These are phyloP conservation scores for Emericellopsis cladophorae DNA, from an alignment of 2,329 filamentous ascomycete species.

Conservation along the genomic window DNA sequence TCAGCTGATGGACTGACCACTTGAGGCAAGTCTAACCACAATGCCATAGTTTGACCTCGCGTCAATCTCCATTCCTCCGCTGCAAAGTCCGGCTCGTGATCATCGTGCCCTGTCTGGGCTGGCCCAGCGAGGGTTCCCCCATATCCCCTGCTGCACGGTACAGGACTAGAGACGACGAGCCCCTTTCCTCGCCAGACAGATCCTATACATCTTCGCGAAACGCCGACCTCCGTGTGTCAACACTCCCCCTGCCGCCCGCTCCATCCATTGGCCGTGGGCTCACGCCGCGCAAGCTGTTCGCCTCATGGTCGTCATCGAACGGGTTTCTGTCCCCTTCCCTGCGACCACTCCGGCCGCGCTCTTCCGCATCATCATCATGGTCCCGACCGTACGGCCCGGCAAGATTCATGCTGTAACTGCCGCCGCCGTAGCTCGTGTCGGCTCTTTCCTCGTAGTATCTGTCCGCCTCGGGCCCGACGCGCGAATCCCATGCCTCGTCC, in stretches of 20 bases:
- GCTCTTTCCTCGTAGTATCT: conserved; percentile 63
- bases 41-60: no score
- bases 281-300: conserved; percentile 51
- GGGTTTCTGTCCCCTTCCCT: conserved; percentile 37
- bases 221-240: conserved; percentile 37
- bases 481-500: conserved; percentile 76
- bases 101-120: no score
- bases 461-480: conserved; percentile 64
- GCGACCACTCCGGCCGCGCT: conserved; percentile 29
- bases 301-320: conserved; percentile 57
- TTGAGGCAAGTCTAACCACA: no score
- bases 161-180: no score
- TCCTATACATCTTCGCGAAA: conserved; percentile 55
- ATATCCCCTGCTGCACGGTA: no score
- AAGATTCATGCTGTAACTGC: conserved; percentile 37
- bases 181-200: no score
- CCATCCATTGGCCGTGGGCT: conserved; percentile 60
- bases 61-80: no score
- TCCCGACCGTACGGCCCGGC: conserved; percentile 20
- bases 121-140: no score
- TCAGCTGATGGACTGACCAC: no score
- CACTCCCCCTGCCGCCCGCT: conserved; percentile 21
- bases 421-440: conserved; percentile 19
- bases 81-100: no score
- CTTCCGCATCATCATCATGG: conserved; percentile 12